These are phyloP conservation scores for Ceratobasidium sp. DNA, from an alignment of 1,284 basidiomycete species.

Conservation along the genomic window DNA sequence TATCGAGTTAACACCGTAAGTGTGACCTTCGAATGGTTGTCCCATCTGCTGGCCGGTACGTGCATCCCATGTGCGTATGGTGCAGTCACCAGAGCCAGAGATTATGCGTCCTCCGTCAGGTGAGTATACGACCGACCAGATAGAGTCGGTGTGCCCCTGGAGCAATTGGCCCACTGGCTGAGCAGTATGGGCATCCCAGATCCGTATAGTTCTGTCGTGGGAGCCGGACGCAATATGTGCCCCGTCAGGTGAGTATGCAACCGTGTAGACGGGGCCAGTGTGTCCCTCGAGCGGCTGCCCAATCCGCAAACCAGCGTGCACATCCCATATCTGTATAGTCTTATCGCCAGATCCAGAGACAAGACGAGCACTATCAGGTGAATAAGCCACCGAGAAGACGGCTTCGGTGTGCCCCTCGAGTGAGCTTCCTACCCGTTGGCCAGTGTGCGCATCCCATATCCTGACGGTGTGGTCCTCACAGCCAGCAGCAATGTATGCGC, in stretches of 20 bases:
- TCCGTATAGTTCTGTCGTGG: conserved; percentile 7
- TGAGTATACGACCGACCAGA: neutral
- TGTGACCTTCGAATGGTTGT: neutral
- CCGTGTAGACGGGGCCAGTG: neutral
- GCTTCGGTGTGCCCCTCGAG: neutral
- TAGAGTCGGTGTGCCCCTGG: neutral
- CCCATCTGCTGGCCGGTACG: neutral
- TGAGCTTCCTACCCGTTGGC: neutral
- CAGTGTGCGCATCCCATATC: conserved; percentile 33
- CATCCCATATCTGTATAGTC: conserved; percentile 35
- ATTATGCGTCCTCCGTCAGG: neutral
- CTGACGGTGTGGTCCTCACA: neutral
- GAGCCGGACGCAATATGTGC: conserved; percentile 22
- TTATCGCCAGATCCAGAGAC: conserved; percentile 30
- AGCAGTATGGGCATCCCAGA: conserved; percentile 17
- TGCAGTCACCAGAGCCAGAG: neutral
- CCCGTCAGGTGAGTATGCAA: conserved; percentile 28
- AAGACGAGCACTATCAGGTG: neutral
- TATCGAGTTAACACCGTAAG: neutral
- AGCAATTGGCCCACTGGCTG: neutral
- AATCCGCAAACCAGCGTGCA: neutral
- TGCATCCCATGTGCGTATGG: conserved; percentile 1
- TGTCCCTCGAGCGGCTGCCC: conserved; percentile 16
- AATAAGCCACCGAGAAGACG: conserved; percentile 24
- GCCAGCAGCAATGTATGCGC: conserved; percentile 17